Evolutionary conservation across 352 stramenopile species (phyloP), one percentile per base, ranked within the genome.

Genomic region (Phytopythium kandeliae): DNA sequence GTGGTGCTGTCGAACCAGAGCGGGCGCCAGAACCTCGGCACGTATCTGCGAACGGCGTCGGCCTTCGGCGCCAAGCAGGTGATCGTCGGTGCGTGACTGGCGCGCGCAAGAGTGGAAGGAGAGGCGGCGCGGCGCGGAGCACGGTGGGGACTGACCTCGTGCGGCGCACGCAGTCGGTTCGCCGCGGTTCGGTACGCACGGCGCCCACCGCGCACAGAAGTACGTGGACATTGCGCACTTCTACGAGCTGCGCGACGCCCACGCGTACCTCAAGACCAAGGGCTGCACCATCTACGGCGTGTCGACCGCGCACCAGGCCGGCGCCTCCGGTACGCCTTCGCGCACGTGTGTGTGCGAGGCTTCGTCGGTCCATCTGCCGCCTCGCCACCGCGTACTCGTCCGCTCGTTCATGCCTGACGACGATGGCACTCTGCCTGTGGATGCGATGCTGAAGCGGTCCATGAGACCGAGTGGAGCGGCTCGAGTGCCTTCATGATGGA

Each of bases 211-310:
- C 38, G 80, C 80, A 31, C 80, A 92, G 44, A 92, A 92, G 62
- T 89, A 88, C 52, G 78, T 92, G 38, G 67, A 88, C 17, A 61
- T 88, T 7, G 67, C 86, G 43, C 74, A 86, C 15, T 75, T 89
- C 24, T 85, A 88, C 63, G 71, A 84, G 44, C 86, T 84, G 49
- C 51, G 46, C 15, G 74, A 86, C n/a, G 80, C 74, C 42, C 62
- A 54, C 10, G 58, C 54, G 48, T 92, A 87, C 46, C 59, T 92
- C 21, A 73, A 75, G 55, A 51, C 44, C 43, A 78, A 75, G 55
- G 57, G 54, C 40, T 92, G 80, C 64, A 65, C 60, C 3, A 80
- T 92, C 52, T 68, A 82, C 34, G 80, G 78, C 25, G 58, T 91
- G 46, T 44, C 41, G 19, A 73, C 49, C 31, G 60, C 66, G 35